Evolutionary conservation across 2,329 filamentous ascomycete genomes (phyloP).

Genomic region (Aspergillus fijiensis): DNA sequence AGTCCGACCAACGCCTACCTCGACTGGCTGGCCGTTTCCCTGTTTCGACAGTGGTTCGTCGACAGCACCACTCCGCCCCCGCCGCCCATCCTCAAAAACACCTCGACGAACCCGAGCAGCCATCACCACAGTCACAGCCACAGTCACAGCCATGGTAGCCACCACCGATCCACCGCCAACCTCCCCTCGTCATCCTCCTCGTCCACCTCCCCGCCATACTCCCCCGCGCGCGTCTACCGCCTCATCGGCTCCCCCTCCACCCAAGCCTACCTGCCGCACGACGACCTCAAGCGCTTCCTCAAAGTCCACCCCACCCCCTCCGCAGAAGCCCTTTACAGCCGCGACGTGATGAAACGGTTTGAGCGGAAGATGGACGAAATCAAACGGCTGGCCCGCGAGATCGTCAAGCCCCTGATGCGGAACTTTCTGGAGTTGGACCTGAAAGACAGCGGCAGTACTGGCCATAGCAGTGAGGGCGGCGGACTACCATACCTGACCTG

Average conservation of each 20-base stretch:
- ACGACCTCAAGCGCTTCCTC: conserved; percentile 87
- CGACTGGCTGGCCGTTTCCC: conserved; percentile 82
- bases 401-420: conserved; percentile 81
- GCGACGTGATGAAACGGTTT: conserved; percentile 82
- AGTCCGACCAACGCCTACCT: conserved; percentile 76
- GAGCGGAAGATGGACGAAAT: conserved; percentile 86
- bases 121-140: conserved; percentile 10
- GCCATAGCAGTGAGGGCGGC: conserved; percentile 37
- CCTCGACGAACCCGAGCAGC: conserved; percentile 16
- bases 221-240: conserved; percentile 70
- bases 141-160: conserved; percentile 5
- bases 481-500: conserved; percentile 63
- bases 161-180: conserved; percentile 14
- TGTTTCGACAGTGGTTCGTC: conserved; percentile 91
- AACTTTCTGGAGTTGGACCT: conserved; percentile 81
- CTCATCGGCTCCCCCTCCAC: conserved; percentile 65
- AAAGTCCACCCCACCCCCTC: conserved; percentile 65
- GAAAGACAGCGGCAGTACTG: conserved; percentile 30
- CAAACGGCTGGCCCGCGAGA: conserved; percentile 77
- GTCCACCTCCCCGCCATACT: conserved; percentile 30
- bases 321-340: conserved; percentile 68
- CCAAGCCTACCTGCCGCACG: conserved; percentile 70
- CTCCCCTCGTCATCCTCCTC: conserved; percentile 19
- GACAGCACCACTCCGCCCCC: conserved; percentile 80
- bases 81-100: conserved; percentile 47